phyloP scores from a whole-genome alignment of 192 early-diverging fungal species.

The Podila verticillata region DNA sequence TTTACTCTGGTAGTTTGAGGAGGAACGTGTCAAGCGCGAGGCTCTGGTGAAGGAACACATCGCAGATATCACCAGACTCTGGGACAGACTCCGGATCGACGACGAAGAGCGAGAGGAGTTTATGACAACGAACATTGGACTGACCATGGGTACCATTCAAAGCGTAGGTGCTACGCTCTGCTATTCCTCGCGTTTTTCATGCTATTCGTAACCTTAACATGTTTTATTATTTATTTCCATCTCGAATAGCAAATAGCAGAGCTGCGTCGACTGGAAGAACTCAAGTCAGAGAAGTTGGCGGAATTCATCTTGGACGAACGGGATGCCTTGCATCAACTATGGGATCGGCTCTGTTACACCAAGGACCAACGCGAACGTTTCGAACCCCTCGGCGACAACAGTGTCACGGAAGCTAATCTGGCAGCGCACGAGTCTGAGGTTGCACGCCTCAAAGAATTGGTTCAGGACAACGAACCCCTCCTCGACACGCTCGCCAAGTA shows the following conservation, averaged over 20 bases:
- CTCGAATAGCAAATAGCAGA: conserved; percentile 55
- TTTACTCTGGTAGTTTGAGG: conserved; percentile 20
- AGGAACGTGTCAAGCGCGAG: conserved; percentile 27
- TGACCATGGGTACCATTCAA: conserved; percentile 26
- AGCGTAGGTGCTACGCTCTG: conserved; percentile 13
- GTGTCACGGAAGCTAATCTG: conserved; percentile 41
- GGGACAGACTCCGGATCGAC: conserved; percentile 34
- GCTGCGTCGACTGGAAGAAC: conserved; percentile 31
- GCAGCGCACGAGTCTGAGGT: conserved; percentile 55
- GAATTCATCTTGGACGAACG: conserved; percentile 55
- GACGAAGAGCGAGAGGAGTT: conserved; percentile 39
- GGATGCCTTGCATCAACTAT: conserved; percentile 41
- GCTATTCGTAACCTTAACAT: background rate
- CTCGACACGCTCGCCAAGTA: conserved; percentile 52
- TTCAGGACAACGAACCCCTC: conserved; percentile 53
- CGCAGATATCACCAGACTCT: conserved; percentile 17
- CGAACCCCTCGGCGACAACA: conserved; percentile 18
- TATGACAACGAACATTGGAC: conserved; percentile 6
- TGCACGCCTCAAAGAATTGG: conserved; percentile 40
- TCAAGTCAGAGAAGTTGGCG: conserved; percentile 53
- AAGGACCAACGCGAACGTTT: conserved; percentile 38
- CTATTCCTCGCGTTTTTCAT: background rate
- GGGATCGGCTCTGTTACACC: conserved; percentile 55
- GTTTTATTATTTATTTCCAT: background rate
- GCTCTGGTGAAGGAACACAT: conserved; percentile 26